Percentiles rank a stretch among this genome's conserved stretches.
Evolutionary conservation across 192 early-diverging fungal species (phyloP).

Genomic region (Backusella liffmaniae): DNA sequence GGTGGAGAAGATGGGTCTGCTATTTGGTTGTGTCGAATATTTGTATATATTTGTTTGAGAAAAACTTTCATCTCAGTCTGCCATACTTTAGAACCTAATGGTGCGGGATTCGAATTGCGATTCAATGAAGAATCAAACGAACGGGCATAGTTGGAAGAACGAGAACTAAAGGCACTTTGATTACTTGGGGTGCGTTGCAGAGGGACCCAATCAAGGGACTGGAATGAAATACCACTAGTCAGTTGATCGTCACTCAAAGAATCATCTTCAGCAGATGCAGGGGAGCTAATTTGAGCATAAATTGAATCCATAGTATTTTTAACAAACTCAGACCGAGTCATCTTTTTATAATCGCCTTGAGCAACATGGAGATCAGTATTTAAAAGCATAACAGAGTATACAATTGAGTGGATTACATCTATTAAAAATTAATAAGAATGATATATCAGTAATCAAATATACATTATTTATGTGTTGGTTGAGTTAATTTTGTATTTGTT

Average conservation of each 20-base stretch:
- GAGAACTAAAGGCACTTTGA: not conserved
- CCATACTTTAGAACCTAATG: conserved; percentile 17
- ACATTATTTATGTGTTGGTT: not conserved
- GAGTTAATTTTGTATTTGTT: not conserved
- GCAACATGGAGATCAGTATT: conserved; percentile 95
- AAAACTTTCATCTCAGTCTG: conserved; percentile 14
- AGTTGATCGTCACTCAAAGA: not conserved
- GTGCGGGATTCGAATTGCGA: not conserved
- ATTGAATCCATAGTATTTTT: conserved; percentile 64
- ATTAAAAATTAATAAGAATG: not conserved
- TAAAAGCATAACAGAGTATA: conserved; percentile 83
- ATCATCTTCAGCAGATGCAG: conserved; percentile 3
- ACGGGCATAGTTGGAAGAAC: not conserved
- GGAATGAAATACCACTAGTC: conserved; percentile 16
- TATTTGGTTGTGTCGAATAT: conserved; percentile 31
- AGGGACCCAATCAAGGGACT: not conserved
- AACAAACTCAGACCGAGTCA: conserved; percentile 73
- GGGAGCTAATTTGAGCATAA: conserved; percentile 33
- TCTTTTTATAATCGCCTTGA: conserved; percentile 63
- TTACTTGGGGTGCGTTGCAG: conserved; percentile 25
- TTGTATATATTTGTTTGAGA: conserved; percentile 33
- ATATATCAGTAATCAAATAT: not conserved
- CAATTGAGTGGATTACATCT: conserved; percentile 85
- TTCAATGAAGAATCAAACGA: conserved; percentile 1
- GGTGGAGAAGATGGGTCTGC: conserved; percentile 15